Evolutionary conservation across 345 rosid genomes (phyloP).

Genomic region (Salix udensis): DNA sequence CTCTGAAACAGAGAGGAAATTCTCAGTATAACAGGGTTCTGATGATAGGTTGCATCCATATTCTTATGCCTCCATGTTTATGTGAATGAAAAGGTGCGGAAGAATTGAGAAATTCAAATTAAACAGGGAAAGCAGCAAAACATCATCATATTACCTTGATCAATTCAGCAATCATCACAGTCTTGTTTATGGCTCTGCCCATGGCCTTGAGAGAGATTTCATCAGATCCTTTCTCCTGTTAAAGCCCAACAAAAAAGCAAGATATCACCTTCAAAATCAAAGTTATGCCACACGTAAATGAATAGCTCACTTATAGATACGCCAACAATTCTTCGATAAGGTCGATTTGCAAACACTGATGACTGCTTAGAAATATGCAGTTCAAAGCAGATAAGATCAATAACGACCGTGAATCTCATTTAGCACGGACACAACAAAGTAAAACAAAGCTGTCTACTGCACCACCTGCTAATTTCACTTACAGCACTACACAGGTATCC

Average conservation of each 20-base stretch:
- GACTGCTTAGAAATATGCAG: background rate
- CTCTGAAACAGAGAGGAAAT: conserved; percentile 15
- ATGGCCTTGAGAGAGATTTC: conserved; percentile 70
- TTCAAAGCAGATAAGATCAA: background rate
- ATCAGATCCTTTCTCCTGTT: conserved; percentile 56
- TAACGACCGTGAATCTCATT: background rate
- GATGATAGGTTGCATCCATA: background rate
- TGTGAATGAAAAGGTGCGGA: background rate
- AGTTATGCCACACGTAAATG: background rate
- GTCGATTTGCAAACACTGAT: background rate
- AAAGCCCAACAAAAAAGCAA: background rate
- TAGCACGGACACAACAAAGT: background rate
- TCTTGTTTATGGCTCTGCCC: conserved; percentile 80
- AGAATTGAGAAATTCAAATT: background rate
- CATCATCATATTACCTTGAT: conserved; percentile 40
- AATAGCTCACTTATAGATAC: background rate
- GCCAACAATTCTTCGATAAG: background rate
- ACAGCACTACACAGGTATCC: background rate
- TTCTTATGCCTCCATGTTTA: background rate
- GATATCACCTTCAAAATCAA: background rate
- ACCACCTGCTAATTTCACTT: background rate
- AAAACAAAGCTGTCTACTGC: background rate
- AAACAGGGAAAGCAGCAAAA: background rate
- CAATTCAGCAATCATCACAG: conserved; percentile 63
- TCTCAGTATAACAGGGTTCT: background rate